Percentiles rank a stretch among this genome's conserved stretches.
These are phyloP conservation scores for Jamesozyma gamospora DNA, from an alignment of 805 yeast species.

Conservation along the genomic window DNA sequence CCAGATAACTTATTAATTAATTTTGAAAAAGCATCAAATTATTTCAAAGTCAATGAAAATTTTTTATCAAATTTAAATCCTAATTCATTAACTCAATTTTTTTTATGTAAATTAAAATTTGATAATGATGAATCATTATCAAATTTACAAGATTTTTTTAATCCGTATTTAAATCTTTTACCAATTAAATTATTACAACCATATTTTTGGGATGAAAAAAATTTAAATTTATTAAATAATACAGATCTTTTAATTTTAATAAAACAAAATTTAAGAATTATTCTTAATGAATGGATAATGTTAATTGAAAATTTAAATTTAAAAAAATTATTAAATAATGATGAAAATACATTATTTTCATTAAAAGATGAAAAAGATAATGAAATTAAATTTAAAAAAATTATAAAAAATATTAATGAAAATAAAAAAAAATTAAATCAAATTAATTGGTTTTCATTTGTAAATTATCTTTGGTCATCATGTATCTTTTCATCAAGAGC, in stretches of 20 bases:
- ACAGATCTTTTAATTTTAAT: constrained; percentile 59
- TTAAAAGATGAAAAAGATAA: background rate
- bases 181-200: constrained; percentile 53
- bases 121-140: background rate
- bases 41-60: constrained; percentile 14
- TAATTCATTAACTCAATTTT: constrained; percentile 30
- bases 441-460: constrained; percentile 48
- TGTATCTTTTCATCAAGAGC: constrained; percentile 66
- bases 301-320: constrained; percentile 6
- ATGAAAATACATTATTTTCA: background rate
- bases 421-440: constrained; percentile 13
- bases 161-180: constrained; percentile 40
- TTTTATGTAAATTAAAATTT: constrained; percentile 36
- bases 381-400: background rate
- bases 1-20: constrained; percentile 33
- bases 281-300: constrained; percentile 52
- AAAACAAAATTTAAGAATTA: constrained; percentile 33
- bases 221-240: constrained; percentile 45
- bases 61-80: constrained; percentile 12
- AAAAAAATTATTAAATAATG: constrained; percentile 1
- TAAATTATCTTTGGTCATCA: constrained; percentile 67
- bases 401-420: constrained; percentile 3
- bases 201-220: constrained; percentile 49
- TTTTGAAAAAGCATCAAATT: constrained; percentile 27
- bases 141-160: constrained; percentile 14